Conservation (phyloP, 1,284 basidiomycete genomes). For the Athelia sp. region DNA sequence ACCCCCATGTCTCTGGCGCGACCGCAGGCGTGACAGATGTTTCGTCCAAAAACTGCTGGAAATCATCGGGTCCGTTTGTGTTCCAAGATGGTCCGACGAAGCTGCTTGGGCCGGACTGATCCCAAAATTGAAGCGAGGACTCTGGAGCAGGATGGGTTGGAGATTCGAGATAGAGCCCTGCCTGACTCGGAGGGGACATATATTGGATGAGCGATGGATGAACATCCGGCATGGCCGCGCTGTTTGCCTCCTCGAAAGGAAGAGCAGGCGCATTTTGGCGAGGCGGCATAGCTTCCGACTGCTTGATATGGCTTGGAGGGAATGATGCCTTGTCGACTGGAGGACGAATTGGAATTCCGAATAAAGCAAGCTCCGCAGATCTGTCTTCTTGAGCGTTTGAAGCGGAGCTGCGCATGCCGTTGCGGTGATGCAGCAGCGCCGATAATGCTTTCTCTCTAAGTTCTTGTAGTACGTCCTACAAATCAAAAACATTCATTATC, state of each 20-base stretch:
- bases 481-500: neutral
- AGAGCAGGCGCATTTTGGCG: too few species aligned
- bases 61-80: too few species aligned
- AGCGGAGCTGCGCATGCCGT: constrained; percentile 25
- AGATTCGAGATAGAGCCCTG: constrained; percentile 15
- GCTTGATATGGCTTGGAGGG: constrained; percentile 16
- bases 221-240: constrained; percentile 22
- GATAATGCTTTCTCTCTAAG: constrained; percentile 46
- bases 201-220: constrained; percentile 53
- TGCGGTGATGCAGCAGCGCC: constrained; percentile 36
- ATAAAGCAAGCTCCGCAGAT: constrained; percentile 60
- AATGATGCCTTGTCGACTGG: constrained; percentile 39
- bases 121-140: neutral
- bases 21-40: neutral
- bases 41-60: neutral
- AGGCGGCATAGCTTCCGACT: too few species aligned
- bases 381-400: constrained; percentile 34
- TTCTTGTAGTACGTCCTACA: constrained; percentile 41
- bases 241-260: neutral
- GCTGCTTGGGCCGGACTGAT: neutral
- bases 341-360: constrained; percentile 55
- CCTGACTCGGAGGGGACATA: constrained; percentile 31
- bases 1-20: neutral
- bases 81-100: neutral
- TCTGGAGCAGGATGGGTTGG: neutral